Conservation (phyloP, 129 eudicot genomes). For the Sambucus nigra region DNA sequence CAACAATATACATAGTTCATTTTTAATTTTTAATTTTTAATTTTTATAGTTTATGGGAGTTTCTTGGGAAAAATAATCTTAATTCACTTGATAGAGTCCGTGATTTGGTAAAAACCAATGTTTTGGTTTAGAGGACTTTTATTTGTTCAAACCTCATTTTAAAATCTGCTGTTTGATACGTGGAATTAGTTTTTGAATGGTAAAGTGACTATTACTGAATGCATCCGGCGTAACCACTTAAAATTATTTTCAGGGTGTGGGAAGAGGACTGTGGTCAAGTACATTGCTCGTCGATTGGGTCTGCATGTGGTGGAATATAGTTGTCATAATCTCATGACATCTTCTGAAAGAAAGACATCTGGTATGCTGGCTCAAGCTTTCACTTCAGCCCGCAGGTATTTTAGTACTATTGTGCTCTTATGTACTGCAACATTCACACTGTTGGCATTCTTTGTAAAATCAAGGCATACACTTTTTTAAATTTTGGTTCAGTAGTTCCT, state of each 20-base stretch:
- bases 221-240: conserved; percentile 4
- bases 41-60: background rate
- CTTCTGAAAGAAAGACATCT: conserved; percentile 75
- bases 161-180: no score
- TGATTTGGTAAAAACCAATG: background rate
- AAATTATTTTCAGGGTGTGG: conserved; percentile 56
- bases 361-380: conserved; percentile 69
- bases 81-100: background rate
- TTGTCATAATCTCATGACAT: conserved; percentile 60
- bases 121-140: background rate
- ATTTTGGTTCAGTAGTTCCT: no score
- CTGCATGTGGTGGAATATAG: conserved; percentile 85
- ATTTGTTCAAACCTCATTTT: background rate
- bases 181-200: background rate
- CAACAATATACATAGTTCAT: no score
- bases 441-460: background rate
- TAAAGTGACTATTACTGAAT: background rate
- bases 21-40: no score
- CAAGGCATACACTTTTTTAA: no score
- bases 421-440: no score
- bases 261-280: conserved; percentile 77
- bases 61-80: background rate
- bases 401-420: background rate
- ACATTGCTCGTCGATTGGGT: conserved; percentile 73
- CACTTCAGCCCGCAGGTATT: conserved; percentile 72